Conservation (phyloP, 768 basidiomycete species). For the Zangia roseola region DNA sequence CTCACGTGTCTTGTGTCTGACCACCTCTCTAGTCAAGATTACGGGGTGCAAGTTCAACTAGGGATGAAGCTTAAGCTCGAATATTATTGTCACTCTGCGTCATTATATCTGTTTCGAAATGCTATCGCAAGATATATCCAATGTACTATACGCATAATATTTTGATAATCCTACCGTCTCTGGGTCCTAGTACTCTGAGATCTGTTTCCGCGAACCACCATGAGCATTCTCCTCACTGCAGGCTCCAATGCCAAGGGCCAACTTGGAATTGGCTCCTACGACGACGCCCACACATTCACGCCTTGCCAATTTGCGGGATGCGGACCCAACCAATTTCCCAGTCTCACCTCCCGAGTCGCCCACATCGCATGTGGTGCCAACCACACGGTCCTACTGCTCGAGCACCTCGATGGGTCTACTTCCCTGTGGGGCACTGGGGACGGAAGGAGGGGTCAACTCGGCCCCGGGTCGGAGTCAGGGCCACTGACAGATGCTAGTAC, state of each 20-base stretch:
- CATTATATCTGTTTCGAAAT: slow-evolving; percentile 15
- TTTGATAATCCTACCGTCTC: not conserved
- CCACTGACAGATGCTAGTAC: not conserved
- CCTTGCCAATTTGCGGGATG: slow-evolving; percentile 34
- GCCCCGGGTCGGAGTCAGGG: slow-evolving; percentile 27
- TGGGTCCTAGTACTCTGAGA: too few species aligned
- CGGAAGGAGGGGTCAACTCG: slow-evolving; percentile 70
- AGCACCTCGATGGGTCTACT: slow-evolving; percentile 28
- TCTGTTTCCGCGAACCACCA: too few species aligned
- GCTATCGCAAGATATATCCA: slow-evolving; percentile 13
- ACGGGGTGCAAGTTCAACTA: slow-evolving; percentile 54
- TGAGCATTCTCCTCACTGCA: slow-evolving; percentile 38
- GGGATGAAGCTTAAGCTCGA: not conserved
- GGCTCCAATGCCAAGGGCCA: slow-evolving; percentile 53
- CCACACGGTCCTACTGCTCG: slow-evolving; percentile 70
- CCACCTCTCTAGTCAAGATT: slow-evolving; percentile 44
- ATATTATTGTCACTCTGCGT: not conserved
- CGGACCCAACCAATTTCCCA: slow-evolving; percentile 24
- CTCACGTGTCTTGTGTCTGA: slow-evolving; percentile 5
- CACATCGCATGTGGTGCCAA: slow-evolving; percentile 72
- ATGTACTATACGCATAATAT: slow-evolving; percentile 15
- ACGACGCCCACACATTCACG: slow-evolving; percentile 41
- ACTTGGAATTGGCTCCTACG: slow-evolving; percentile 37
- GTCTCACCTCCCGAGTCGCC: slow-evolving; percentile 33
- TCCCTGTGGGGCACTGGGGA: slow-evolving; percentile 79